Evolutionary conservation across 495 filamentous ascomycete species (phyloP), one percentile per base, ranked within the genome.

Genomic region (Xylaria nigripes): DNA sequence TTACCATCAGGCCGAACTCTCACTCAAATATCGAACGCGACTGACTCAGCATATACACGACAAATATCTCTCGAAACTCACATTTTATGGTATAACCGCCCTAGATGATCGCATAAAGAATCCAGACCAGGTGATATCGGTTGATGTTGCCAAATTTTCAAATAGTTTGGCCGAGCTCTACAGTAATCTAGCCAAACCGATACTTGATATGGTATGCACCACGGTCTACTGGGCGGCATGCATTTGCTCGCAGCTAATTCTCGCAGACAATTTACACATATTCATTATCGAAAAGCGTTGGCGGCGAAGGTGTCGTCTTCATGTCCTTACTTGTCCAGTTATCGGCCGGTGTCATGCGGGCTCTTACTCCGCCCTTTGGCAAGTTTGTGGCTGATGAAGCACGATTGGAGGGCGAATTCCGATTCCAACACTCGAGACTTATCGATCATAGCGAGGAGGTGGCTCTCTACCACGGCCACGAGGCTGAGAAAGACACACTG

Each of bases 101-200:
- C 74, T 98, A 34, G 93, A 98, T 59, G 93, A 98, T 67, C 86
- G 93, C 55, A 95, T 98, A 76, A 96, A 96, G 75, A 98, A 98
- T 63, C 89, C 93, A 7, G 93, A 98, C 69, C 93, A 98, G 70
- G 82, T 97, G 15, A 95, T 98, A 61, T 91, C 91, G 0, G 90
- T 96, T 8, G 93, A 98, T 64, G 90, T 97, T 3, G 84, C 92
- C 48, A 90, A 90, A 59, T 98, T 97, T 75, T 93, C 92, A 7
- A 95, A 95, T 64, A 93, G 87, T 56, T 71, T 97, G 47, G 90
- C 93, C 4, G 93, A 98, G 61, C 73, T 98, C 23, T 98, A 98
- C 72, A 94, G 90, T 36, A 97, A 96, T 64, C 72, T 98, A n/a
- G 94, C 93, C 12, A 98, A 98, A 62, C 93, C 93, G 0, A 76